These are phyloP conservation scores for Golubevia pallescens DNA, from an alignment of 1,284 basidiomycete genomes.

Conservation along the genomic window DNA sequence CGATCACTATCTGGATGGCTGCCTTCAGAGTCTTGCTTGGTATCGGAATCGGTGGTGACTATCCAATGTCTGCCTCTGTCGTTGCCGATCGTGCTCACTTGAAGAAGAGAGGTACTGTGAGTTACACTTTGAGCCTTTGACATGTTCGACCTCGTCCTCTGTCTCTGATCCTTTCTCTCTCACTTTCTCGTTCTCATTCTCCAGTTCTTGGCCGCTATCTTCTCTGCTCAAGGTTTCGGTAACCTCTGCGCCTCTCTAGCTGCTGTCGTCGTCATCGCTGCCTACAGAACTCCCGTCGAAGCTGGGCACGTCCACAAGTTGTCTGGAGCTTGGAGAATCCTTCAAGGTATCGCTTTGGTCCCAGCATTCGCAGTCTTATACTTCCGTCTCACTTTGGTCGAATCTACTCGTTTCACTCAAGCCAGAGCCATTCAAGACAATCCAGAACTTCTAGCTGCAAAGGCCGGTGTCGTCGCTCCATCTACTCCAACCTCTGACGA, in stretches of 20 bases:
- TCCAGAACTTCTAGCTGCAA: conserved; percentile 39
- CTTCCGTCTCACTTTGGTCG: conserved; percentile 59
- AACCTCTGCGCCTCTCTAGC: conserved; percentile 23
- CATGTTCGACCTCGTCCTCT: too few relatives aligned
- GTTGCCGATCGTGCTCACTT: conserved; percentile 48
- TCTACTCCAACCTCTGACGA: conserved; percentile 26
- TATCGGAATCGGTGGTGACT: conserved; percentile 76
- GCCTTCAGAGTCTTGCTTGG: conserved; percentile 53
- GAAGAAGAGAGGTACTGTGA: conserved; percentile 49
- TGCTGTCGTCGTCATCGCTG: conserved; percentile 51
- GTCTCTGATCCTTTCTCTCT: too few relatives aligned
- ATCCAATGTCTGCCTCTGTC: conserved; percentile 72
- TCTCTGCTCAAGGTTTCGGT: conserved; percentile 60
- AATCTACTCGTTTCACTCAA: conserved; percentile 59
- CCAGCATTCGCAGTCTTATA: conserved; percentile 53
- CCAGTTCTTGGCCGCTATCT: conserved; percentile 49
- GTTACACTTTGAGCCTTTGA: too few relatives aligned
- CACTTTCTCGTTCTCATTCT: too few relatives aligned
- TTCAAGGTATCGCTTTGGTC: conserved; percentile 53
- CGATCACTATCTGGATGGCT: conserved; percentile 54
- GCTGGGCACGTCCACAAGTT: conserved; percentile 45
- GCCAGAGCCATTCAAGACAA: conserved; percentile 55
- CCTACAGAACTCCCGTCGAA: conserved; percentile 40
- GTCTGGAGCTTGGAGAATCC: conserved; percentile 52
- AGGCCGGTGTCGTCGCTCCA: conserved; percentile 20